phyloP scores from a whole-genome alignment of 2,329 filamentous ascomycete species.

The Polytolypa hystricis region DNA sequence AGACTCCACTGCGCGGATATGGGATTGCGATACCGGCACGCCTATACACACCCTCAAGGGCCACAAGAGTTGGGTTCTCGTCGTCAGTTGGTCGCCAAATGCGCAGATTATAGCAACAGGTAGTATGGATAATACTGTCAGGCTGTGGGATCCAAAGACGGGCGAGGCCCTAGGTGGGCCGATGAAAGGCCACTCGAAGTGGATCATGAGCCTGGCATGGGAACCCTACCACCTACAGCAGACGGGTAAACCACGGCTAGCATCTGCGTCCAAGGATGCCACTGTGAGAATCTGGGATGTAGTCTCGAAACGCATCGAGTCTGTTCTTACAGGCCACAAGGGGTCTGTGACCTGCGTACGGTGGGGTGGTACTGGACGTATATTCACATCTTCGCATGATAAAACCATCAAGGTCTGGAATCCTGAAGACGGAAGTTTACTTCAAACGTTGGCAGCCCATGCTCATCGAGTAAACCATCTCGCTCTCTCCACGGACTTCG shows the following conservation, averaged over 20 bases:
- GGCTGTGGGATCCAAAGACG: conserved; percentile 76
- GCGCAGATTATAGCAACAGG: conserved; percentile 73
- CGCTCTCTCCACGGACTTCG: conserved; percentile 85
- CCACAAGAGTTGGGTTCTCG: conserved; percentile 82
- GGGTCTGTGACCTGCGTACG: conserved; percentile 79
- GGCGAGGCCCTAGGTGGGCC: conserved; percentile 61
- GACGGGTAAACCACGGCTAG: conserved; percentile 62
- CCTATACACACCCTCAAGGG: conserved; percentile 62
- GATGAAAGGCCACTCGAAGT: conserved; percentile 78
- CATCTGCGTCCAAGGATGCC: conserved; percentile 78
- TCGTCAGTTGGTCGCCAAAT: conserved; percentile 78
- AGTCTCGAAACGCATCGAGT: conserved; percentile 65
- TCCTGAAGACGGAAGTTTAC: conserved; percentile 61
- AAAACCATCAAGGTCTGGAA: conserved; percentile 91
- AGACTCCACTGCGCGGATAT: conserved; percentile 82
- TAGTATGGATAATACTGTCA: conserved; percentile 85
- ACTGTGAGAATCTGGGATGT: conserved; percentile 82
- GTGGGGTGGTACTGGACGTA: conserved; percentile 81
- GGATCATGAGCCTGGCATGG: conserved; percentile 81
- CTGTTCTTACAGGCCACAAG: conserved; percentile 79
- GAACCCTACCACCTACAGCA: conserved; percentile 82
- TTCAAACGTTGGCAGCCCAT: conserved; percentile 70
- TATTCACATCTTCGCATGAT: conserved; percentile 81
- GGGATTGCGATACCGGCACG: conserved; percentile 86
- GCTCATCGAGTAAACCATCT: conserved; percentile 95